Conservation (phyloP, 441 rosid species). For the Populus hybrid region DNA sequence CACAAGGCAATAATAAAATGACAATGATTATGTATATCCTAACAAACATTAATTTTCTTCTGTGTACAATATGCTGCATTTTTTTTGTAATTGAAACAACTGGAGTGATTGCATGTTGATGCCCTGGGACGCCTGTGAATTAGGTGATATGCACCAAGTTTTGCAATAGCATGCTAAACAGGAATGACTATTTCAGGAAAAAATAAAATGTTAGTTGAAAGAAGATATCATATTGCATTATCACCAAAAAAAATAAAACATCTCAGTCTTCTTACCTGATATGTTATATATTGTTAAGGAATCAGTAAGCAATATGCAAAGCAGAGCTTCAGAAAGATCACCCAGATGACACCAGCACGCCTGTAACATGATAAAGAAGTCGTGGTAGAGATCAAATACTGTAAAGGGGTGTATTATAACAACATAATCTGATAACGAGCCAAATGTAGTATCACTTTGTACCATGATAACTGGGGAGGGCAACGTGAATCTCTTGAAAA, state of each 20-base stretch:
- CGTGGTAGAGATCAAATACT: conserved; percentile 9
- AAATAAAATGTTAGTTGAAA: neutral
- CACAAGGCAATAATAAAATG: neutral
- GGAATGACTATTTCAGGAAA: neutral
- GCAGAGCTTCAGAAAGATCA: conserved; percentile 57
- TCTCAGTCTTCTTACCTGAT: conserved; percentile 50
- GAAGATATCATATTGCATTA: neutral
- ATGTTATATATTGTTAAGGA: conserved; percentile 66
- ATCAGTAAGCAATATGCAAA: conserved; percentile 72
- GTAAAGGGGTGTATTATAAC: neutral
- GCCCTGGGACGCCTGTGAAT: neutral
- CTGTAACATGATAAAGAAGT: conserved; percentile 34
- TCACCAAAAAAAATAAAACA: neutral
- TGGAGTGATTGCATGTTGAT: neutral
- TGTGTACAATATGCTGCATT: neutral
- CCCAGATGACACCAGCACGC: conserved; percentile 91
- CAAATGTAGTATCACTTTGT: neutral
- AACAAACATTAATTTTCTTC: neutral
- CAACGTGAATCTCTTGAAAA: neutral
- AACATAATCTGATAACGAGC: neutral
- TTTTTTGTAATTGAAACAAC: neutral
- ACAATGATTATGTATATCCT: neutral
- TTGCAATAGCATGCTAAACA: neutral
- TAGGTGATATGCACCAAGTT: neutral
- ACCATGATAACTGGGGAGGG: conserved; percentile 2